These are phyloP conservation scores for Trifolium pratense DNA, from an alignment of 306 rosid genomes.

Conservation along the genomic window DNA sequence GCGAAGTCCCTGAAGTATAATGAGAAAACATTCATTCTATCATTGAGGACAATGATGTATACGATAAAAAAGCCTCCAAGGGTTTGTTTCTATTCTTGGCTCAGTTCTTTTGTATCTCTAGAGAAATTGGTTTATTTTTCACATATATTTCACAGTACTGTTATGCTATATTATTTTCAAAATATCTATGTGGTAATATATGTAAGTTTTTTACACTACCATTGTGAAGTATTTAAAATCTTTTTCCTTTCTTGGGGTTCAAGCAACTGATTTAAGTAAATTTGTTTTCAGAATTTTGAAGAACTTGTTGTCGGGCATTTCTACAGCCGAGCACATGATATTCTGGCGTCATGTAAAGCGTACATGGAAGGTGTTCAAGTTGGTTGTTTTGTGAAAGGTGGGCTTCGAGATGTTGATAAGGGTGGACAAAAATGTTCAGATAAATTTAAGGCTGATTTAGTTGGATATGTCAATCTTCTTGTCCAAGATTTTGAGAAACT, in stretches of 20 bases:
- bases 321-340: conserved; percentile 58
- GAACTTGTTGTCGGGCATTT: conserved; percentile 80
- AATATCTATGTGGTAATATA: not conserved
- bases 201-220: too few species aligned
- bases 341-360: conserved; percentile 80
- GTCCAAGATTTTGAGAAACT: conserved; percentile 51
- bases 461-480: conserved; percentile 48
- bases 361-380: conserved; percentile 87
- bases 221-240: too few species aligned
- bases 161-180: too few species aligned
- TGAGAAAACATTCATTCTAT: conserved; percentile 68
- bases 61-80: conserved; percentile 73
- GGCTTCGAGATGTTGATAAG: conserved; percentile 74
- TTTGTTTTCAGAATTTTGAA: conserved; percentile 73
- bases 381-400: conserved; percentile 79
- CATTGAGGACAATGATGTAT: conserved; percentile 81
- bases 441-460: conserved; percentile 55
- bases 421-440: conserved; percentile 72
- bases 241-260: not conserved
- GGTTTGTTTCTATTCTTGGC: conserved; percentile 57
- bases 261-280: conserved; percentile 21
- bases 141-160: too few species aligned
- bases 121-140: not conserved
- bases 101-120: conserved; percentile 18
- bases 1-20: conserved; percentile 60